Percentiles rank a stretch among this genome's conserved stretches.
Conservation (phyloP, 1,139 yeast genomes). For the Suhomyces chickasaworum region DNA sequence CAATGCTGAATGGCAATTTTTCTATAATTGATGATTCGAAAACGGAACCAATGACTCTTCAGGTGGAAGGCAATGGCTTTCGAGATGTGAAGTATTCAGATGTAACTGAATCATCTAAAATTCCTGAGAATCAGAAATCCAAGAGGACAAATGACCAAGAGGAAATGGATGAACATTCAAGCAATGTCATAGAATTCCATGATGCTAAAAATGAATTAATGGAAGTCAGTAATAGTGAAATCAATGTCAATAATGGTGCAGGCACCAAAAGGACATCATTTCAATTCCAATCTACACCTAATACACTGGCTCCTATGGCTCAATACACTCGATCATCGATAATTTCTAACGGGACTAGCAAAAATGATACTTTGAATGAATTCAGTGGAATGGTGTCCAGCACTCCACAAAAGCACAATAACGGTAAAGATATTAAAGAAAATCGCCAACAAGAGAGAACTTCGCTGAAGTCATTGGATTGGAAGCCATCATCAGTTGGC, state of each 20-base stretch:
- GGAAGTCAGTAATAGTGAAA: background rate
- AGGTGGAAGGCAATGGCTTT: background rate
- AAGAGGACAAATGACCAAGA: background rate
- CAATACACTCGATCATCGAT: slow-evolving; percentile 15
- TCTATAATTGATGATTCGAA: background rate
- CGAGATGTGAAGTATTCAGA: background rate
- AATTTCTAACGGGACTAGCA: slow-evolving; percentile 2
- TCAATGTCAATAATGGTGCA: slow-evolving; percentile 1
- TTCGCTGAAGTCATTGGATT: slow-evolving; percentile 4
- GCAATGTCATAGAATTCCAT: slow-evolving; percentile 2
- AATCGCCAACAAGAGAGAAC: slow-evolving; percentile 20
- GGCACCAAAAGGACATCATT: slow-evolving; percentile 1
- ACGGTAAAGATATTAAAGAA: slow-evolving; percentile 9
- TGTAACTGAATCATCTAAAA: background rate
- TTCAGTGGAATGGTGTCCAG: slow-evolving; percentile 22
- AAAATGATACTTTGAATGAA: background rate
- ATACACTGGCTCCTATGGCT: slow-evolving; percentile 12
- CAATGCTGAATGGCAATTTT: background rate
- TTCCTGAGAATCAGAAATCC: background rate
- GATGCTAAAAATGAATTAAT: background rate
- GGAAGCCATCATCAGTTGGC: slow-evolving; percentile 18
- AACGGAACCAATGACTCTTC: background rate
- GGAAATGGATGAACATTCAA: background rate
- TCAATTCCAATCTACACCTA: background rate
- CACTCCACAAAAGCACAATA: slow-evolving; percentile 20